These are phyloP conservation scores for Oryza glumipatula DNA, from an alignment of 176 grass and related monocot genomes.

Conservation along the genomic window DNA sequence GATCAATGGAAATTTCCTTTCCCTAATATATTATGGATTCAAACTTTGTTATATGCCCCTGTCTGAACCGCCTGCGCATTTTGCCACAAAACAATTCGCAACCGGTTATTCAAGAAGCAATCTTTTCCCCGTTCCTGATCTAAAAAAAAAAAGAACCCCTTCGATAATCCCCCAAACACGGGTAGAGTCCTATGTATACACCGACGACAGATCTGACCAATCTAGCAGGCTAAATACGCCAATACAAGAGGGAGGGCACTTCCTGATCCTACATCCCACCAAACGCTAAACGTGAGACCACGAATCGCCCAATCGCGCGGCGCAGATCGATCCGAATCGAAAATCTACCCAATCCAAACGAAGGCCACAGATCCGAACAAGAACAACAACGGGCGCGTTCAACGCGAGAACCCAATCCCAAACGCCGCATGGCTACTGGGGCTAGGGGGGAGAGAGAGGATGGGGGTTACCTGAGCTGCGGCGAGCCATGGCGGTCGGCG, in stretches of 20 bases:
- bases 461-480: conserved; percentile 54
- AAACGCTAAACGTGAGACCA: not conserved
- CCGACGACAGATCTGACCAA: not conserved
- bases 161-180: not conserved
- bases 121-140: not conserved
- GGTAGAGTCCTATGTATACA: not conserved
- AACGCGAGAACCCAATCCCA: not conserved
- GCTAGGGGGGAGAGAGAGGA: too few relatives aligned
- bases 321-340: not conserved
- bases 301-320: not conserved
- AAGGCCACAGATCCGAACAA: not conserved
- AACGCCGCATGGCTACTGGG: too few relatives aligned
- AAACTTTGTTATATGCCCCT: conserved; percentile 54
- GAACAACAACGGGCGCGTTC: not conserved
- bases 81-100: conserved; percentile 19
- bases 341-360: conserved; percentile 1
- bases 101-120: conserved; percentile 61
- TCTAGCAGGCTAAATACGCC: not conserved
- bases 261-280: not conserved
- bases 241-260: not conserved
- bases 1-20: not conserved
- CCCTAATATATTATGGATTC: not conserved
- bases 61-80: conserved; percentile 46
- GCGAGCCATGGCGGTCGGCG: conserved; percentile 58
- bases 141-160: not conserved